Base-by-base conservation (phyloP, 2,329 filamentous ascomycete genomes). In the Bipolaris victoriae region DNA sequence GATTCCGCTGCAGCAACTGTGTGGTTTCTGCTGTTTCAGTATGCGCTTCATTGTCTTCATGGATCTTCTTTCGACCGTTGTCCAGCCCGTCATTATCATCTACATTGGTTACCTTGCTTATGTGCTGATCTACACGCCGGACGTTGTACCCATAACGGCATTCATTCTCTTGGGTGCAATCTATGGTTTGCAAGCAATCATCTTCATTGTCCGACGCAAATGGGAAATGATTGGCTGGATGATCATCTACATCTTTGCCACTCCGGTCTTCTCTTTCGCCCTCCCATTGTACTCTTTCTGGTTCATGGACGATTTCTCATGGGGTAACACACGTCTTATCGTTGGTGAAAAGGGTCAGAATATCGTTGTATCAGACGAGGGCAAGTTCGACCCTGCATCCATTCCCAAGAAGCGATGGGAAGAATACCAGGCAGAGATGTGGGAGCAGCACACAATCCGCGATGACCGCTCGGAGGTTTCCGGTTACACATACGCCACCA, bases 141-240 rank as follows among this genome's bases (percentile, higher is more conserved):
- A 81, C 2, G 81, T 89, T 5, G 83, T 98, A 6, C 94, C 94
- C 0, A 78, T 94, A 55, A 96, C 90, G 0, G 89, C 95, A 0
- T 96, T 99, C 75, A 86, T 99, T 72, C 83, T 99, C 47, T 85
- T 99, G 9, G 95, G 86, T 70, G 94, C 90, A n/a, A 95, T 99
- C 69, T 99, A 98, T 76, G 95, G 95, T 86, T 81, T 99, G 13
- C 95, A 99, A 72, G 94, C 91, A 41, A 88, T 98, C 73, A 97
- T 99, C 76, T 99, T 99, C 82, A 97, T 98, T 70, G 73, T 97
- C 55, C 90, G 92, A 57, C 90, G 94, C 71, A 97, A 97, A 81
- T 99, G 95, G 95, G 94, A 99, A 77, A 98, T 98, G 94, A 90
- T 99, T 67, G 95, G 94, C 35, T 99, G 95, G 95, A 97, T 99